Evolutionary conservation across 2,329 filamentous ascomycete genomes (phyloP).

Genomic region (Fusarium illudens): DNA sequence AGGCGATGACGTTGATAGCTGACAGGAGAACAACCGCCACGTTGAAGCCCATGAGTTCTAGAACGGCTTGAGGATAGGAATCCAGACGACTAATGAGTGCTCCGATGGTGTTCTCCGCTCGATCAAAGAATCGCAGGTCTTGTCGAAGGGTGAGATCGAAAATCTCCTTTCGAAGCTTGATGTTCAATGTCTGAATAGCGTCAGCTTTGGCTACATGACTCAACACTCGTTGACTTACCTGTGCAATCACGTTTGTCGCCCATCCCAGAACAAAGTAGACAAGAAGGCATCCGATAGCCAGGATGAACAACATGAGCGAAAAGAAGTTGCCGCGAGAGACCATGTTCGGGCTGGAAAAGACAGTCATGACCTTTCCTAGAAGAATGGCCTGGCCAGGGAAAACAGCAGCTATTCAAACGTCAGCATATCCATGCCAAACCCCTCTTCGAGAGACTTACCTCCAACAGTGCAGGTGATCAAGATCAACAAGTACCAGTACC

Average conservation of each 20-base stretch:
- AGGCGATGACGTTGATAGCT: conserved; percentile 47
- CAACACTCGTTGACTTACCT: not conserved
- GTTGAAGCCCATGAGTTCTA: conserved; percentile 53
- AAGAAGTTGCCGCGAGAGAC: conserved; percentile 57
- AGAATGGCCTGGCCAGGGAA: conserved; percentile 54
- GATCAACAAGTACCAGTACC: not conserved
- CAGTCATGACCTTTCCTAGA: conserved; percentile 50
- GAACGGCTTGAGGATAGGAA: conserved; percentile 47
- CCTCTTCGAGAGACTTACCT: conserved; percentile 22
- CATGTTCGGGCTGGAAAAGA: conserved; percentile 44
- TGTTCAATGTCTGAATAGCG: not conserved
- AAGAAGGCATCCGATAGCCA: conserved; percentile 53
- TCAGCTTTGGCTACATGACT: not conserved
- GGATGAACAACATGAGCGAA: conserved; percentile 61
- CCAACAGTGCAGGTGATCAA: not conserved
- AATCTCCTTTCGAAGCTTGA: conserved; percentile 7
- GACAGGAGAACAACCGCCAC: conserved; percentile 48
- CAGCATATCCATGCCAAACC: not conserved
- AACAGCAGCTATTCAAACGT: not conserved
- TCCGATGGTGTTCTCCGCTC: conserved; percentile 49
- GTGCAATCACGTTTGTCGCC: conserved; percentile 41
- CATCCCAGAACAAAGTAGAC: conserved; percentile 52
- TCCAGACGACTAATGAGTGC: conserved; percentile 47
- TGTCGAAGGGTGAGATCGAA: conserved; percentile 7
- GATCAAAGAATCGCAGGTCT: conserved; percentile 52